phyloP scores from a whole-genome alignment of 495 filamentous ascomycete genomes.

The Tuber magnatum region DNA sequence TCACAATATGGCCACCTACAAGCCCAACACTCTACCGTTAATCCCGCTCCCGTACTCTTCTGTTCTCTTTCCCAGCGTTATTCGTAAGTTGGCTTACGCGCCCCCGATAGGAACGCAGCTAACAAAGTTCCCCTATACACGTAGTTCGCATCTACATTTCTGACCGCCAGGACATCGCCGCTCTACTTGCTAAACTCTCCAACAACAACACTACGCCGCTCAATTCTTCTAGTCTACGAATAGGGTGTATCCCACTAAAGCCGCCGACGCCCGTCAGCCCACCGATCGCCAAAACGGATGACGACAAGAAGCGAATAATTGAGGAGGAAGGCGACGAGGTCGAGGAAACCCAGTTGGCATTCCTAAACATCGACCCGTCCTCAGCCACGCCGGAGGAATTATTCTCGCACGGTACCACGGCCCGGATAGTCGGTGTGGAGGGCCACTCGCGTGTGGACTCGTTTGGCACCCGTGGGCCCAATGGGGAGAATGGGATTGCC shows the following conservation, averaged over 20 bases:
- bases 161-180: conserved; percentile 60
- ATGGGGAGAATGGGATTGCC: conserved; percentile 42
- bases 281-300: conserved; percentile 34
- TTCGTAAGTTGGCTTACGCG: conserved; percentile 37
- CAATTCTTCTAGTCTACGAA: conserved; percentile 51
- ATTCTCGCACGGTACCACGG: conserved; percentile 58
- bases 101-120: background rate
- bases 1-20: conserved; percentile 27
- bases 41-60: conserved; percentile 59
- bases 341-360: conserved; percentile 33
- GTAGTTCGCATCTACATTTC: conserved; percentile 55
- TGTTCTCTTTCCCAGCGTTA: conserved; percentile 61
- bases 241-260: conserved; percentile 62
- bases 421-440: conserved; percentile 62
- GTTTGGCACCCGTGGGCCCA: conserved; percentile 19
- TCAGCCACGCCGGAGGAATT: conserved; percentile 58
- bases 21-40: conserved; percentile 48
- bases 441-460: conserved; percentile 42
- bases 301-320: conserved; percentile 37
- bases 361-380: conserved; percentile 50
- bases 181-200: conserved; percentile 58
- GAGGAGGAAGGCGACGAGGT: conserved; percentile 41
- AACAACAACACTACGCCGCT: conserved; percentile 49
- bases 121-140: background rate
- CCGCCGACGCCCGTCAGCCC: conserved; percentile 44